These are phyloP conservation scores for Pseudocercospora fuligena DNA, from an alignment of 2,329 filamentous ascomycete genomes.

Conservation along the genomic window DNA sequence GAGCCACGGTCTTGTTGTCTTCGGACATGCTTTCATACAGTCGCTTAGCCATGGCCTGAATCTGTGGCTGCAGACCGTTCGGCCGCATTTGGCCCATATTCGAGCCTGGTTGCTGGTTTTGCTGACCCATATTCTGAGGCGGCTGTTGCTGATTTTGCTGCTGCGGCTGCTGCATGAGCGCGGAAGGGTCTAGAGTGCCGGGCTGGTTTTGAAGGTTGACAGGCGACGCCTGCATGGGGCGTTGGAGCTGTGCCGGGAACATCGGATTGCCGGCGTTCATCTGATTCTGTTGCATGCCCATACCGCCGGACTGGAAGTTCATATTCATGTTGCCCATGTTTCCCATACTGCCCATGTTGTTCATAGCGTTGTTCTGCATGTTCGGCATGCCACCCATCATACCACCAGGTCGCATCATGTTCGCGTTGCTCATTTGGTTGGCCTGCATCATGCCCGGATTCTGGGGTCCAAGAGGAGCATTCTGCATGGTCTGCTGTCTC, in stretches of 20 bases:
- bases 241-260: constrained; percentile 35
- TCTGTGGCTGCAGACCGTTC: constrained; percentile 22
- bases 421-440: constrained; percentile 22
- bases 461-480: constrained; percentile 23
- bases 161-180: constrained; percentile 32
- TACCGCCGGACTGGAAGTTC: constrained; percentile 22
- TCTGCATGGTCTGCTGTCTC: constrained; percentile 26
- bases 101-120: constrained; percentile 33
- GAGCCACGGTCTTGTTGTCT: constrained; percentile 29
- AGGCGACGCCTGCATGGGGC: constrained; percentile 37
- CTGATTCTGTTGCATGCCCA: constrained; percentile 28
- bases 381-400: constrained; percentile 41
- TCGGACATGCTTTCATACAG: constrained; percentile 34
- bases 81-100: constrained; percentile 23
- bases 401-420: constrained; percentile 24
- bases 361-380: constrained; percentile 40
- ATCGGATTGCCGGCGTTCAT: constrained; percentile 33
- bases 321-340: constrained; percentile 36
- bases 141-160: constrained; percentile 36
- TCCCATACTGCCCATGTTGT: constrained; percentile 29
- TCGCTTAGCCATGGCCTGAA: constrained; percentile 26
- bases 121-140: constrained; percentile 17
- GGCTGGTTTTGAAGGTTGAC: constrained; percentile 30
- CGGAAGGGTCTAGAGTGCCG: constrained; percentile 33
- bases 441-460: constrained; percentile 20